Evolutionary conservation across 2,329 filamentous ascomycete species (phyloP), one percentile per base, ranked within the genome.

Genomic region (Hymenoscyphus fructigenus): DNA sequence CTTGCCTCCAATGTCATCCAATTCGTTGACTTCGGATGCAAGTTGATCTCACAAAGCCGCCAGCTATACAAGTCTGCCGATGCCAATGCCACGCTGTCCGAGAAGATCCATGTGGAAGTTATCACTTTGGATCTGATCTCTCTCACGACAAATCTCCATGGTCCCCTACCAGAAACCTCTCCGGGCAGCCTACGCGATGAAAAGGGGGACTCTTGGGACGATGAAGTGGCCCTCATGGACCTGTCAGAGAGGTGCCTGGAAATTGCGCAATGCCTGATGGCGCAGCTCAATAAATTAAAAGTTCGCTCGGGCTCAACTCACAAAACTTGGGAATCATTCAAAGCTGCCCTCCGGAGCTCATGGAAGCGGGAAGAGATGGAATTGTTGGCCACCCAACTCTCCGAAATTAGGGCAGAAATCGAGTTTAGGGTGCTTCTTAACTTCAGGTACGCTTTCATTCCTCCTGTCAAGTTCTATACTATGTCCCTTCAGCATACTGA

Each of bases 21-120:
- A 47, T 68, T 69, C 38, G 63, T 68, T 5, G 66, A 69, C 47
- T 69, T 68, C 41, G 55, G 63, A 1, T 65, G 50, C 36, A 69
- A 69, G 47, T 32, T 69, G n/a, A 4, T 67, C 10, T 65, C 62
- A 6, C 32, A 59, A 7, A 47, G 20, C 20, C 26, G 38, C 10
- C 38, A 67, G 60, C 32, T 70, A 1, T 68, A 70, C 56, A 66
- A 66, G 7, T 66, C 65, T 20, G 29, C 53, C 5, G 26, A 38
- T 23, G 66, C 64, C 2, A 38, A 38, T 38, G 36, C 36, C 36
- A 38, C 58, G 1, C 23, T 66, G n/a, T 60, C 56, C 5, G 65
- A 63, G 6, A 65, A 65, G 26, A 41, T 63, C 7, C 34, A 57
- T 6, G 34, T 67, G 6, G 55, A 64, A 17, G 23, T 53, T 1